Conservation (phyloP, 1,284 basidiomycete species). For the Trametes versicolor region DNA sequence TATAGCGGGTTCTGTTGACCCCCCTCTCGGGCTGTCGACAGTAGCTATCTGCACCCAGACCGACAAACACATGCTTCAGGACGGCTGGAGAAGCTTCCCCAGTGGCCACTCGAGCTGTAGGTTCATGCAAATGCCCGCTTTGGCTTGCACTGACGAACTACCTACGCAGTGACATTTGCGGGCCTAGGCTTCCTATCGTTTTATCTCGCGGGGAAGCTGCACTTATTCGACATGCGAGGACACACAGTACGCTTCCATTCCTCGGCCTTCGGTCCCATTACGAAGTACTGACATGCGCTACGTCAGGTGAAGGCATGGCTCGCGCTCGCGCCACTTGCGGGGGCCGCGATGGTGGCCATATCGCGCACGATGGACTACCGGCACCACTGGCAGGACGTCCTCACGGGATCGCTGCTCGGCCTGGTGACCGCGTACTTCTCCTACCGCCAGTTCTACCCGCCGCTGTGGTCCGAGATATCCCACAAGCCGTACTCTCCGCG, state of each 20-base stretch:
- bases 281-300: slow-evolving; percentile 11
- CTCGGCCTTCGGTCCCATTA: neutral
- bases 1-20: slow-evolving; percentile 67
- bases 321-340: slow-evolving; percentile 79
- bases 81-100: slow-evolving; percentile 95
- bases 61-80: slow-evolving; percentile 66
- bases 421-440: slow-evolving; percentile 78
- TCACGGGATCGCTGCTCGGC: slow-evolving; percentile 84
- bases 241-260: slow-evolving; percentile 66
- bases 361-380: slow-evolving; percentile 92
- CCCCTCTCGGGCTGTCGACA: slow-evolving; percentile 78
- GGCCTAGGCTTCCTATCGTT: slow-evolving; percentile 92
- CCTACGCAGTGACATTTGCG: slow-evolving; percentile 82
- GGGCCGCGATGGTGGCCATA: slow-evolving; percentile 88
- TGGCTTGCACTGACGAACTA: neutral
- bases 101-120: slow-evolving; percentile 90
- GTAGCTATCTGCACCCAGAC: slow-evolving; percentile 84
- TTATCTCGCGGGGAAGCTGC: slow-evolving; percentile 92
- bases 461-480: slow-evolving; percentile 63
- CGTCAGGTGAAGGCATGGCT: slow-evolving; percentile 86
- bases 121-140: slow-evolving; percentile 38
- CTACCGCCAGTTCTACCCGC: slow-evolving; percentile 86
- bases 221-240: slow-evolving; percentile 87
- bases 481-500: slow-evolving; percentile 85
- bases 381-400: slow-evolving; percentile 89